Evolutionary conservation across 2,329 filamentous ascomycete species (phyloP).

Genomic region (Metarhizium rileyi): DNA sequence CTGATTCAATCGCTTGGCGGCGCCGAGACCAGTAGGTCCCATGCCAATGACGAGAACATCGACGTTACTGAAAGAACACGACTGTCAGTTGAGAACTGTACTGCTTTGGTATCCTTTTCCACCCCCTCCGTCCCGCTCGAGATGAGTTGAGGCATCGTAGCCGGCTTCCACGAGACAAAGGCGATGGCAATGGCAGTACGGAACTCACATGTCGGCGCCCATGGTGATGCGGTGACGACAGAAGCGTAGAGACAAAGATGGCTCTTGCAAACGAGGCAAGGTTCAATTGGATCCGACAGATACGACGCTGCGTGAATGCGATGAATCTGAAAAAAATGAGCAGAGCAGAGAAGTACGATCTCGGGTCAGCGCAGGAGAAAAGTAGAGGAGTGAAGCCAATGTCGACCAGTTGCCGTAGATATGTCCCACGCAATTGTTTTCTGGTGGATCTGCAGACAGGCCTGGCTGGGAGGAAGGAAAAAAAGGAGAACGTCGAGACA

Average conservation of each 20-base stretch:
- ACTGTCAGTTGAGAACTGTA: background rate
- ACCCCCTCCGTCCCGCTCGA: background rate
- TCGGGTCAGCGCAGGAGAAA: slow-evolving; percentile 8
- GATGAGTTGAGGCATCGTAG: background rate
- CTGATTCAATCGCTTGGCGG: slow-evolving; percentile 95
- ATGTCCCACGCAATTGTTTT: slow-evolving; percentile 9
- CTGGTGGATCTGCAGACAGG: slow-evolving; percentile 2
- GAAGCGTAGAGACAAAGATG: slow-evolving; percentile 3
- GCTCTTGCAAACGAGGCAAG: slow-evolving; percentile 4
- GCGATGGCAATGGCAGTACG: background rate
- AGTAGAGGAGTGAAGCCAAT: slow-evolving; percentile 15
- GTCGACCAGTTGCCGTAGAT: slow-evolving; percentile 19
- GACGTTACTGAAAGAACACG: slow-evolving; percentile 56
- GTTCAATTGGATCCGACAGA: slow-evolving; percentile 9
- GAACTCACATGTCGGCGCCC: slow-evolving; percentile 29
- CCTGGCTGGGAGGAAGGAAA: slow-evolving; percentile 7
- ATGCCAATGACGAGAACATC: slow-evolving; percentile 97
- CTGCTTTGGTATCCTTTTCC: too few relatives aligned
- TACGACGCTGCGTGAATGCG: slow-evolving; percentile 9
- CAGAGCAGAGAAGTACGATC: slow-evolving; percentile 3
- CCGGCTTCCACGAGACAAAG: slow-evolving; percentile 2
- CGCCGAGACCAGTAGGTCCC: slow-evolving; percentile 93
- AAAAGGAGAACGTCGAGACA: slow-evolving; percentile 23
- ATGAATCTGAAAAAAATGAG: slow-evolving; percentile 3
- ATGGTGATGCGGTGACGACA: slow-evolving; percentile 18